A percentile compares a stretch with the other conserved stretches of the same genome.
Conservation (phyloP, 441 rosid species). For the Populus hybrid region DNA sequence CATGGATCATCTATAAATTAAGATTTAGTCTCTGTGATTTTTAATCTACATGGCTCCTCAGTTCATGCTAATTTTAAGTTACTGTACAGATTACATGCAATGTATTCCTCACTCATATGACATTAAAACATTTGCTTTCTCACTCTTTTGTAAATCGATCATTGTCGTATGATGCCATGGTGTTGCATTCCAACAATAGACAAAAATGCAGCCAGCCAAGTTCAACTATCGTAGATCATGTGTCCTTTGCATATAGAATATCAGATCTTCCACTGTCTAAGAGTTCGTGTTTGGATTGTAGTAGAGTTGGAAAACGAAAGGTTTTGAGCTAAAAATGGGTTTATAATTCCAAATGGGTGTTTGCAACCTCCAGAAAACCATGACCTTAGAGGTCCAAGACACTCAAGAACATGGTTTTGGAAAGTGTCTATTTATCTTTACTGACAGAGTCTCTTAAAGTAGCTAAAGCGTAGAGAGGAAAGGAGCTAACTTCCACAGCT, state of each 20-base stretch:
- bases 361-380: too few species aligned
- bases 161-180: neutral
- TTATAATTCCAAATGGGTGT: neutral
- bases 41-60: neutral
- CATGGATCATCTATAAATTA: neutral
- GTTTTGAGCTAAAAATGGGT: neutral
- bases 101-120: neutral
- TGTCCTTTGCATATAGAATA: neutral
- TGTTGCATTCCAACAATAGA: neutral
- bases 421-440: too few species aligned
- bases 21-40: neutral
- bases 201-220: neutral
- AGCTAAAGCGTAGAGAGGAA: neutral
- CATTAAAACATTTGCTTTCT: neutral
- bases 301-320: neutral
- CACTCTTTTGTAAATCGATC: neutral
- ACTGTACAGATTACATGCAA: neutral
- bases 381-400: too few species aligned
- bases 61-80: neutral
- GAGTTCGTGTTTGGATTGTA: neutral
- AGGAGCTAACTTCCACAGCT: neutral
- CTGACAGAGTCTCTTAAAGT: too few species aligned
- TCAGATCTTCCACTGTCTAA: neutral
- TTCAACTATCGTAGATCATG: neutral
- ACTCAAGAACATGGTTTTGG: too few species aligned